Evolutionary conservation across 1,139 yeast species (phyloP), one percentile per base, ranked within the genome.

Genomic region (Kodamaea sp.): DNA sequence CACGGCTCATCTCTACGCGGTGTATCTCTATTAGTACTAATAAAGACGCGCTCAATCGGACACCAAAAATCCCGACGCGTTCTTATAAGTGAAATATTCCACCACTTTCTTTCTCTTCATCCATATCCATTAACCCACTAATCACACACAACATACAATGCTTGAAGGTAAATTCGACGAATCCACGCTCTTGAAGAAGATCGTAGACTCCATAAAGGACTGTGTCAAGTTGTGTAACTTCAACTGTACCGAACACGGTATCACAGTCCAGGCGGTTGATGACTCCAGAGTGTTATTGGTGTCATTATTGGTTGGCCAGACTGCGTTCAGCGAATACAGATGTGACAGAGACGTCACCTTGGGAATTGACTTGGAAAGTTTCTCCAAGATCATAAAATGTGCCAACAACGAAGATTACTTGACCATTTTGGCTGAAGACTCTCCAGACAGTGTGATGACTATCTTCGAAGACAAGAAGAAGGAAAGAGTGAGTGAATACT

Each of bases 111-210:
- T 24, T 24, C 16, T 26, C 22, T 20, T 24, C 18, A 29, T 20
- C 16, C 24, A 24, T 29, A 22, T 18, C 28, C n/a, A n/a, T n/a
- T n/a, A n/a, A n/a, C n/a, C n/a, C n/a, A n/a, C n/a, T n/a, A 12
- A 25, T 29, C 35, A 23, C 22, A 29, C 22, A 31, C 11, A 31
- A 10, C 8, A 5, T 28, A 41, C 40, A 45, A 92, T 92, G 97
- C 81, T 92, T 72, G 98, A 92, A 80, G 98, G 97, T 50, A 89
- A 89, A 72, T 86, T 92, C 52, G 92, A 84, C 55, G 90, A 89
- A 71, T 96, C 98, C 42, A 77, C 90, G 43, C 77, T 89, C 52
- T 78, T 94, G 59, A 92, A 92, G 66, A 88, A 86, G 76, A 80
- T 88, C 55, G 84, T 89, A 55, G 97, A 92, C 53, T 81, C 97